These are phyloP conservation scores for Hypoxylon sp. DNA, from an alignment of 2,329 filamentous ascomycete genomes.

Conservation along the genomic window DNA sequence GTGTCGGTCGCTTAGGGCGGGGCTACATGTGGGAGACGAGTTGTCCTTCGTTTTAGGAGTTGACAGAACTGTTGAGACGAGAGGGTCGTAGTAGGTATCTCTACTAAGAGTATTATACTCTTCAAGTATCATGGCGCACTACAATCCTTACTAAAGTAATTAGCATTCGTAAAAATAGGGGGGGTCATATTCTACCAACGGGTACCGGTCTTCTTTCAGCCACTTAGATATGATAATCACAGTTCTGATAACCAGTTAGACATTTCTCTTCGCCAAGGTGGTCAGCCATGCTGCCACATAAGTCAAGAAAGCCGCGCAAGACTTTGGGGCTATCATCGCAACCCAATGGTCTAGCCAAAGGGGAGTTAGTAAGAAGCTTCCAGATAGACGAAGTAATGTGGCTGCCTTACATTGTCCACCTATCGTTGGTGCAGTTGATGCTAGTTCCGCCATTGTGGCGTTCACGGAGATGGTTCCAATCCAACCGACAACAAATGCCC, in stretches of 20 bases:
- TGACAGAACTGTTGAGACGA: no score
- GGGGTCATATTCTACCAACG: neutral
- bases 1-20: no score
- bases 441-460: slow-evolving; percentile 41
- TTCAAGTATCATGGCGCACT: neutral
- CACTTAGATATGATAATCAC: neutral
- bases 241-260: neutral
- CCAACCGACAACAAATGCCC: slow-evolving; percentile 64
- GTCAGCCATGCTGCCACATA: slow-evolving; percentile 50
- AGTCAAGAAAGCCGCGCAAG: slow-evolving; percentile 42
- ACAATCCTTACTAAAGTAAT: neutral
- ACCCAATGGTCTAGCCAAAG: slow-evolving; percentile 45
- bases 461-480: slow-evolving; percentile 61
- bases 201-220: neutral
- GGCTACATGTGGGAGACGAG: no score
- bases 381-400: slow-evolving; percentile 7
- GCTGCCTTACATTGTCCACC: slow-evolving; percentile 44
- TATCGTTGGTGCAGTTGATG: slow-evolving; percentile 45
- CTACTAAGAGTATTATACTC: neutral
- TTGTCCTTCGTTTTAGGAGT: no score
- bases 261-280: slow-evolving; percentile 10
- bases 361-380: slow-evolving; percentile 4
- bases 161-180: neutral
- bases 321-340: slow-evolving; percentile 45
- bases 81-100: neutral